Conservation (phyloP, 176 grass and related monocot species). For the Paspalum vaginatum region DNA sequence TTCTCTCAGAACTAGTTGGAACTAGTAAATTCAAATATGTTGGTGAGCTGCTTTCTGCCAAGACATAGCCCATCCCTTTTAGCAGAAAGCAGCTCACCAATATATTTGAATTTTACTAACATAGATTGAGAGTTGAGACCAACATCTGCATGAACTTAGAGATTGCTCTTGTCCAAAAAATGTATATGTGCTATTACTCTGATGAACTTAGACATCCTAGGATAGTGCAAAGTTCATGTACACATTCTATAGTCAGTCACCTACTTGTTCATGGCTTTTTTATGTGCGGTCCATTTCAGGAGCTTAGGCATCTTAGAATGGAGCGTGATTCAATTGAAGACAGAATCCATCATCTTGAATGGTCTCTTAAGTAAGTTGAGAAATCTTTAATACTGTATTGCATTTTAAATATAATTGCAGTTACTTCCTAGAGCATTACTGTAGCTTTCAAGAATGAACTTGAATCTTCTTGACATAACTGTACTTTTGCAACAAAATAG, state of each 20-base stretch:
- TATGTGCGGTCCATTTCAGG: slow-evolving; percentile 47
- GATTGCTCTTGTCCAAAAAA: slow-evolving; percentile 12
- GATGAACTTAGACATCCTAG: background rate
- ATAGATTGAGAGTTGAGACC: background rate
- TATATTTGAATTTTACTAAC: background rate
- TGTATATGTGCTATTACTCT: background rate
- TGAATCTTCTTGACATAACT: background rate
- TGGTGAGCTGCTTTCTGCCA: background rate
- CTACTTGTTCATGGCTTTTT: slow-evolving; percentile 15
- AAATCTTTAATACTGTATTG: slow-evolving; percentile 5
- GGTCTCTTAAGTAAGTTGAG: slow-evolving; percentile 84
- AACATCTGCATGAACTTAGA: background rate
- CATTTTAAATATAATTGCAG: background rate
- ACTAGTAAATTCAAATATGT: background rate
- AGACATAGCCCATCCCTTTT: no score
- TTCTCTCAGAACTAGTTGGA: background rate
- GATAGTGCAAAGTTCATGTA: slow-evolving; percentile 12
- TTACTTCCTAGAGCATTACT: background rate
- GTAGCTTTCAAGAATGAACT: background rate
- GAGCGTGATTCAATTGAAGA: slow-evolving; percentile 90
- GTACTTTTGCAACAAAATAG: background rate
- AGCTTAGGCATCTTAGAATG: slow-evolving; percentile 79
- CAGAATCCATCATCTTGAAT: slow-evolving; percentile 88
- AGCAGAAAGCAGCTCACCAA: background rate
- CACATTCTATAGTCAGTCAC: slow-evolving; percentile 3